Base-by-base conservation (phyloP, 208 protist genomes). In the Leishmania tarentolae region DNA sequence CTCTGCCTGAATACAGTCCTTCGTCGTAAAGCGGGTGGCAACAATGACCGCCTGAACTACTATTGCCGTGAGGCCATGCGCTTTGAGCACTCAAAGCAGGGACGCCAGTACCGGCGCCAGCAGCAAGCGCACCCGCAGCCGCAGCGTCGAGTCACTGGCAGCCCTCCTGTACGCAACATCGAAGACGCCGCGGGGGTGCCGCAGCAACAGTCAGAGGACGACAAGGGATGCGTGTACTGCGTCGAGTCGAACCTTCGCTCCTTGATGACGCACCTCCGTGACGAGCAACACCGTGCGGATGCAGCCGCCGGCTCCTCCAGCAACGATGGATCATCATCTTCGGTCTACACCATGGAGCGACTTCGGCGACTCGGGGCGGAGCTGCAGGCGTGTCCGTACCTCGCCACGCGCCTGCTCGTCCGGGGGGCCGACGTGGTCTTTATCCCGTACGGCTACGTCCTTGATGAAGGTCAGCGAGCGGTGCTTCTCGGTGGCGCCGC, bases 31-130 rank as follows among this genome's bases (percentile, higher is more conserved):
- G 86, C 86, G 8, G 86, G 57, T 37, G 75, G 76, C 65, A 83
- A 80, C n/a, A 70, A 50, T 3, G 79, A 80, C n/a, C 79, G 85
- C n/a, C 88, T 99, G 15, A 99, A 98, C 78, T 95, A 99, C 42
- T 61, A 94, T n/a, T 99, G 98, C 82, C 59, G 96, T 8, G 97
- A 98, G 66, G 91, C 99, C 52, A 95, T 97, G 76, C 71, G 52
- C 57, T 95, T 90, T 75, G 92, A 96, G 78, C 79, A 87, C 70
- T 91, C 86, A 35, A 79, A 86, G 75, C 84, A 84, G 19, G 94
- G 92, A 3, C 80, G 86, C 0, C 53, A 53, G 17, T 80, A 83
- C 8, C 91, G 94, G 40, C 83, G 86, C 8, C 70, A 59, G 24
- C 63, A 47, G 47, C 70, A 83, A 11, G 52, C 50, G 47, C 56